phyloP scores from a whole-genome alignment of 1,284 basidiomycete species.

The Lentinula novae-zelandiae region DNA sequence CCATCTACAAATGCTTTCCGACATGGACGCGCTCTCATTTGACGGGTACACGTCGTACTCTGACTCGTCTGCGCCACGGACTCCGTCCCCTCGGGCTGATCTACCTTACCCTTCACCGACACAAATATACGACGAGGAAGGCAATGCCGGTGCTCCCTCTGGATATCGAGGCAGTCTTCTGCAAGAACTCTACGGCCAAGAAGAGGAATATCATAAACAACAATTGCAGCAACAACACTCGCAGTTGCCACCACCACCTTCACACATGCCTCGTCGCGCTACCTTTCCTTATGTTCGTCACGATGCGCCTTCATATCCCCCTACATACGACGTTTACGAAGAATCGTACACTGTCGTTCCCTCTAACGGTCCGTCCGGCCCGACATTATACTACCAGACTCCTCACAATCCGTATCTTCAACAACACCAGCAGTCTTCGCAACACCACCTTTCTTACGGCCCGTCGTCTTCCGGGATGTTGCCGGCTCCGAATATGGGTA shows the following conservation, averaged over 20 bases:
- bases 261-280: constrained; percentile 52
- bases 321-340: constrained; percentile 45
- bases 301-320: constrained; percentile 40
- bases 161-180: constrained; percentile 52
- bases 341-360: constrained; percentile 54
- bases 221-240: constrained; percentile 32
- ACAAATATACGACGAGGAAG: constrained; percentile 37
- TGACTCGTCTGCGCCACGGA: constrained; percentile 63
- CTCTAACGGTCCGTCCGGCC: constrained; percentile 14
- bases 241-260: constrained; percentile 30
- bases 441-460: constrained; percentile 17
- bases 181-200: constrained; percentile 63
- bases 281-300: constrained; percentile 72
- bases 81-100: constrained; percentile 56
- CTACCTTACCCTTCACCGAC: constrained; percentile 31
- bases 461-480: constrained; percentile 37
- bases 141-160: constrained; percentile 26
- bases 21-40: constrained; percentile 59
- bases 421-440: constrained; percentile 20
- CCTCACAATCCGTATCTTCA: not conserved
- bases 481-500: not conserved
- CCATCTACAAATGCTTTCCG: not conserved
- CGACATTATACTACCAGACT: constrained; percentile 19
- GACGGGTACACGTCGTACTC: constrained; percentile 62
- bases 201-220: constrained; percentile 19